Conservation (phyloP, 345 rosid species). For the Euphorbia pulcherrima region DNA sequence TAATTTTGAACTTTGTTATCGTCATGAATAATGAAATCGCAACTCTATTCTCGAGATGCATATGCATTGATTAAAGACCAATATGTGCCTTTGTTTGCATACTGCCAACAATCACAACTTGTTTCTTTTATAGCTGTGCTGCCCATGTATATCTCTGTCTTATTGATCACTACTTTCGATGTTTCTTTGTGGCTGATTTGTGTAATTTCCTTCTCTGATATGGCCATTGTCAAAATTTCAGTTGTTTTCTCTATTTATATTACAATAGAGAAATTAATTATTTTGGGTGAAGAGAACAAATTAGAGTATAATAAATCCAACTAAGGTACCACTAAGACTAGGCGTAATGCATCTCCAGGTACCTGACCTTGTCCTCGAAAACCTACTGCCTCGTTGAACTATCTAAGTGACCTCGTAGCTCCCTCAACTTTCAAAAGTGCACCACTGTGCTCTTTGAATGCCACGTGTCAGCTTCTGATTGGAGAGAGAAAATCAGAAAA, state of each 20-base stretch:
- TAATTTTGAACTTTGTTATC: neutral
- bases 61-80: neutral
- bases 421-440: too few species aligned
- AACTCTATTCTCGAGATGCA: too few species aligned
- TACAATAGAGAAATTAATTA: neutral
- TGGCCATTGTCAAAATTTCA: neutral
- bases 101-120: neutral
- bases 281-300: neutral
- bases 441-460: too few species aligned
- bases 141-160: neutral
- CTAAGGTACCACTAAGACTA: neutral
- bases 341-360: too few species aligned
- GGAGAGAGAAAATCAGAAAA: too few species aligned
- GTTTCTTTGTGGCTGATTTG: neutral
- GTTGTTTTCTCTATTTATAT: neutral
- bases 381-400: too few species aligned
- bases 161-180: neutral
- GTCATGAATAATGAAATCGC: too few species aligned
- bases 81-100: neutral
- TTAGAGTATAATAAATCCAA: neutral
- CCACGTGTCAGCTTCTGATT: too few species aligned
- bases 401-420: too few species aligned
- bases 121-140: neutral
- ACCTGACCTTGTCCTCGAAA: too few species aligned
- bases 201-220: neutral